Evolutionary conservation across 139 green algal species (phyloP).

Genomic region (Coelastrella sp.): DNA sequence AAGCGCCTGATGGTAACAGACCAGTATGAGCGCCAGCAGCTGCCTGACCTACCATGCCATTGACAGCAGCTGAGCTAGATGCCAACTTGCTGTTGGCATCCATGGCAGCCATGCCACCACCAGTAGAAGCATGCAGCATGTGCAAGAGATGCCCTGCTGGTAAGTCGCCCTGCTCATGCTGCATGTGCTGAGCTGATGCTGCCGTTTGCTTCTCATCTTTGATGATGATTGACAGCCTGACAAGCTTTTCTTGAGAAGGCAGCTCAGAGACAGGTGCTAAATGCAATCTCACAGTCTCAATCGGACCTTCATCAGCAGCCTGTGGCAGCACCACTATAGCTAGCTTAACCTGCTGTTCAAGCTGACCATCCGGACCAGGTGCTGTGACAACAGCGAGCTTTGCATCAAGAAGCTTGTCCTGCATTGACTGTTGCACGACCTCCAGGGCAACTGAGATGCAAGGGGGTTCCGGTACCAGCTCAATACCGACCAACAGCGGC

Average conservation of each 20-base stretch:
- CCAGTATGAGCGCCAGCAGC: not conserved
- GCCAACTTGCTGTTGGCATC: too few relatives aligned
- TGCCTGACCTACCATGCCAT: not conserved
- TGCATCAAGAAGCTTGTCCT: not conserved
- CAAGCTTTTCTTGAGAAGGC: conserved; percentile 17
- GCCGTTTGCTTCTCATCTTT: not conserved
- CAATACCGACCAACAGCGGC: not conserved
- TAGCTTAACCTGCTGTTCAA: not conserved
- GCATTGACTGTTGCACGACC: not conserved
- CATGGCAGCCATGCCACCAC: not conserved
- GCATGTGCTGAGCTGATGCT: not conserved
- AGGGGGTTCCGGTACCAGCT: not conserved
- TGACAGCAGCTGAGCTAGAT: too few relatives aligned
- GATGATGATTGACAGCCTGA: not conserved
- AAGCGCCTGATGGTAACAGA: not conserved
- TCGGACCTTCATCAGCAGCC: too few relatives aligned
- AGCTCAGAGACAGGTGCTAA: not conserved
- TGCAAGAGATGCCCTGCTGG: not conserved
- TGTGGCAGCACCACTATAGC: not conserved
- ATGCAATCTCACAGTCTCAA: not conserved
- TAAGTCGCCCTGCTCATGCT: not conserved
- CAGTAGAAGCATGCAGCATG: not conserved
- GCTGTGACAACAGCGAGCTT: not conserved
- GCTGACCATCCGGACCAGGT: not conserved
- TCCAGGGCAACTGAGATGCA: not conserved